Conservation (phyloP, 495 filamentous ascomycete species). For the Lichenothelia convexa region DNA sequence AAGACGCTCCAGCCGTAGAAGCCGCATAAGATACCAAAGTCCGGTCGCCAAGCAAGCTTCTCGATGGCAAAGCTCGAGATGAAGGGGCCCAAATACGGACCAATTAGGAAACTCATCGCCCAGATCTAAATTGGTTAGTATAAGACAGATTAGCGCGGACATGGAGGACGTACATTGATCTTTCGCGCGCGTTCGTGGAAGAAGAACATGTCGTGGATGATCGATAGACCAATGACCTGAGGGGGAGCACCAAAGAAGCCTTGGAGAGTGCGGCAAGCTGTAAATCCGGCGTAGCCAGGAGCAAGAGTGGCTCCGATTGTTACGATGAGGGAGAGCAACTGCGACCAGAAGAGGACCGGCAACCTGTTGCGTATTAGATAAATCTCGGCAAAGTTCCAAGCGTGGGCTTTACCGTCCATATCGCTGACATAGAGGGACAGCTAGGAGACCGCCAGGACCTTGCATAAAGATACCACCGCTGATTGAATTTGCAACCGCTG, state of each 20-base stretch:
- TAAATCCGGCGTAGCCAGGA: slow-evolving; percentile 28
- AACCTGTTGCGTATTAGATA: neutral
- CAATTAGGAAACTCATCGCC: slow-evolving; percentile 28
- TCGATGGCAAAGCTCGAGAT: slow-evolving; percentile 25
- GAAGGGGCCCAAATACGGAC: slow-evolving; percentile 29
- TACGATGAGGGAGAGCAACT: slow-evolving; percentile 29
- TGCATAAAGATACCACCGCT: slow-evolving; percentile 33
- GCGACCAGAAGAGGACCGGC: slow-evolving; percentile 34
- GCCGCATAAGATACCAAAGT: slow-evolving; percentile 28
- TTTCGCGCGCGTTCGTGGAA: slow-evolving; percentile 30
- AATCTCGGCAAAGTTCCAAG: neutral
- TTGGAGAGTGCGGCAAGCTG: slow-evolving; percentile 32
- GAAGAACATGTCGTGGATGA: slow-evolving; percentile 30
- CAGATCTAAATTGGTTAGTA: no score
- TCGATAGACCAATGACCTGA: slow-evolving; percentile 28
- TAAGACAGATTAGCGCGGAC: no score
- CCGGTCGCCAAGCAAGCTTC: slow-evolving; percentile 22
- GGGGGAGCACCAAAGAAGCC: slow-evolving; percentile 30
- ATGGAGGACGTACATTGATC: no score
- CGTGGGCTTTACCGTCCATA: slow-evolving; percentile 25
- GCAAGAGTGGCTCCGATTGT: slow-evolving; percentile 29
- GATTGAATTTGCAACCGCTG: slow-evolving; percentile 27
- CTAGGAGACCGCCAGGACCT: slow-evolving; percentile 34
- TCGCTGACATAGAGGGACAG: slow-evolving; percentile 29
- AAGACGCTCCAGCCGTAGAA: slow-evolving; percentile 27